A percentile compares a stretch with the other conserved stretches of the same genome.
These are phyloP conservation scores for Aquilaria yunnanensis DNA, from an alignment of 345 rosid genomes.

Conservation along the genomic window DNA sequence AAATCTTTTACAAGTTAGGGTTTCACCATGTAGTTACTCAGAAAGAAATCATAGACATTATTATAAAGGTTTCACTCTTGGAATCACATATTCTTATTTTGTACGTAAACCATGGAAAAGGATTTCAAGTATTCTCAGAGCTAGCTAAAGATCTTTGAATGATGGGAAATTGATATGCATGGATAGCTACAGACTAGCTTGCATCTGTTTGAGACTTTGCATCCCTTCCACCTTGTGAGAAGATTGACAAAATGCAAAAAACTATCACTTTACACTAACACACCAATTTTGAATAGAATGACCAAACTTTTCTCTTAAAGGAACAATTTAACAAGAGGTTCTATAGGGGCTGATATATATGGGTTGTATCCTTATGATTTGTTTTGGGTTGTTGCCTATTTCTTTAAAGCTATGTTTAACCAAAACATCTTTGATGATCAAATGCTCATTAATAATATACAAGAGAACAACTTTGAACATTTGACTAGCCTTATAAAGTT, in stretches of 20 bases:
- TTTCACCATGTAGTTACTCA: constrained; percentile 38
- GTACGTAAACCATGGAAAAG: constrained; percentile 65
- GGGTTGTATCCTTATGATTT: constrained; percentile 82
- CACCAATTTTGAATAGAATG: constrained; percentile 45
- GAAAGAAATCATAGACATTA: constrained; percentile 27
- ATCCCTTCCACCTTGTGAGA: constrained; percentile 17
- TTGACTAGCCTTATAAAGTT: constrained; percentile 59
- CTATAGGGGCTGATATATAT: constrained; percentile 46
- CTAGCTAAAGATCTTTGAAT: constrained; percentile 52
- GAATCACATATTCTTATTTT: constrained; percentile 76
- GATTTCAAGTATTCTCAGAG: constrained; percentile 43
- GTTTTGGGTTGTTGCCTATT: constrained; percentile 67
- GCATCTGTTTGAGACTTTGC: constrained; percentile 64
- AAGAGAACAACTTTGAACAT: constrained; percentile 68
- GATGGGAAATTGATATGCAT: constrained; percentile 62
- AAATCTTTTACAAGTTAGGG: constrained; percentile 48
- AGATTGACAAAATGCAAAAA: constrained; percentile 40
- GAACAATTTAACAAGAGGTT: constrained; percentile 38
- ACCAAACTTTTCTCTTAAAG: constrained; percentile 37
- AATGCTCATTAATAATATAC: constrained; percentile 26
- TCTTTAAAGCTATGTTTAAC: constrained; percentile 45
- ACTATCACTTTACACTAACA: constrained; percentile 67
- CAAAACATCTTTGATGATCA: constrained; percentile 62
- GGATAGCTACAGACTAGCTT: constrained; percentile 95
- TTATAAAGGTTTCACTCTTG: constrained; percentile 40